phyloP scores from a whole-genome alignment of 306 rosid species.

The Begonia loranthoides region DNA sequence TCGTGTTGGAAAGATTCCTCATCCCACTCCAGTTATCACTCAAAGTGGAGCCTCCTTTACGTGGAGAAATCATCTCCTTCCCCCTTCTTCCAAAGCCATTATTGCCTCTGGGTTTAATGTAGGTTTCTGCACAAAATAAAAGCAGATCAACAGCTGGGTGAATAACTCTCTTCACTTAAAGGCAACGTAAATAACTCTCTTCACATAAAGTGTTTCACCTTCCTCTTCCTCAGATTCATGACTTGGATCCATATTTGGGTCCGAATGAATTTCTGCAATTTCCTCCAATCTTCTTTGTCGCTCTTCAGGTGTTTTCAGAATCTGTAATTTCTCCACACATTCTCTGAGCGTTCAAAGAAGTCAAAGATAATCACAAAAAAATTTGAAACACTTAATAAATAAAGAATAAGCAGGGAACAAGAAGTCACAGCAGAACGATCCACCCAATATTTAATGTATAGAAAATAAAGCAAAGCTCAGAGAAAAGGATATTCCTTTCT shows the following conservation, averaged over 20 bases:
- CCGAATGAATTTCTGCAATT: conserved; percentile 72
- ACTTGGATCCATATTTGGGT: conserved; percentile 97
- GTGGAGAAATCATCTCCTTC: conserved; percentile 70
- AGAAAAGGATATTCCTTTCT: conserved; percentile 92
- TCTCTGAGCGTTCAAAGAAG: conserved; percentile 84
- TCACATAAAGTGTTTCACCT: conserved; percentile 44
- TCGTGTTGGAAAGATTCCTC: conserved; percentile 39
- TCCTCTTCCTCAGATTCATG: conserved; percentile 91
- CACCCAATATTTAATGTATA: not conserved
- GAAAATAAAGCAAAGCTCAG: conserved; percentile 9
- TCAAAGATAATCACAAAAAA: conserved; percentile 31
- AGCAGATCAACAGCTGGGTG: not conserved
- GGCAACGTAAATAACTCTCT: too few relatives aligned
- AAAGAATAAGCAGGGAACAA: too few relatives aligned
- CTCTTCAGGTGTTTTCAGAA: conserved; percentile 88
- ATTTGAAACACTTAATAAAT: too few relatives aligned
- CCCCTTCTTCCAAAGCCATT: conserved; percentile 66
- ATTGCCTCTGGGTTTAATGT: conserved; percentile 50
- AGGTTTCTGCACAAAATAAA: conserved; percentile 49
- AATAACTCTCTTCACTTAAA: too few relatives aligned
- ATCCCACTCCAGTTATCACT: conserved; percentile 72
- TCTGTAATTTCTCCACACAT: conserved; percentile 97
- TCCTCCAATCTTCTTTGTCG: conserved; percentile 96
- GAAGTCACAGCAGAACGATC: too few relatives aligned
- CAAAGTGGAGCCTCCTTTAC: conserved; percentile 40